Percentiles rank a stretch among this genome's conserved stretches.
phyloP scores from a whole-genome alignment of 176 grass and related monocot genomes.

The Phoenix dactylifera region DNA sequence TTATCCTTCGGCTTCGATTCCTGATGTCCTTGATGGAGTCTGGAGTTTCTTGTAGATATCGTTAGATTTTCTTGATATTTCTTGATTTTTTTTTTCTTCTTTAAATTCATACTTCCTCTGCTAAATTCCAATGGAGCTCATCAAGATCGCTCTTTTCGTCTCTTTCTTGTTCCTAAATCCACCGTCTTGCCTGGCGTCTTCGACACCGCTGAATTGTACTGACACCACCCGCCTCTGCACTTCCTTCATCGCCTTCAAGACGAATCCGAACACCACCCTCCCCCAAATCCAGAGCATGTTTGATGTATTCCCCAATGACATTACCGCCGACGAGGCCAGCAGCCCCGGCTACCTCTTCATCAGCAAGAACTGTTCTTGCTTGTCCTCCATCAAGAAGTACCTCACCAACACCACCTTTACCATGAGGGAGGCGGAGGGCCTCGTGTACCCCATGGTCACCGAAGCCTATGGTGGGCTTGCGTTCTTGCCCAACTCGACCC shows the following conservation, averaged over 20 bases:
- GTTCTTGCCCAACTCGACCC: constrained; percentile 45
- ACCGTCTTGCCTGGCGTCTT: constrained; percentile 21
- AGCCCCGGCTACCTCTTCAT: constrained; percentile 85
- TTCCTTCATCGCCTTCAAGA: constrained; percentile 78
- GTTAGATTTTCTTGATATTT: no score
- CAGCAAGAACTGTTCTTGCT: constrained; percentile 97
- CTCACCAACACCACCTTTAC: constrained; percentile 87
- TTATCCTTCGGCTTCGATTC: no score
- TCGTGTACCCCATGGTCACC: constrained; percentile 32
- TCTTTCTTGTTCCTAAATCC: constrained; percentile 5
- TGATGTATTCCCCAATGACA: constrained; percentile 56
- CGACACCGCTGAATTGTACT: constrained; percentile 68
- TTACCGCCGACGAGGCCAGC: constrained; percentile 64
- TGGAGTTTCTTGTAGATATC: no score
- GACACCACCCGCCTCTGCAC: constrained; percentile 80
- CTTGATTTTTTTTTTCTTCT: no score
- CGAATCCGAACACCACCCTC: constrained; percentile 13
- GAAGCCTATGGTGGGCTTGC: constrained; percentile 52
- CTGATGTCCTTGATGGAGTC: no score
- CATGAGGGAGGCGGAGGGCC: constrained; percentile 8
- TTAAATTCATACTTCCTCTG: no score
- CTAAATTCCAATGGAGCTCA: not conserved
- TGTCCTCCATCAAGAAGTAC: constrained; percentile 53
- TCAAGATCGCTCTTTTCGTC: constrained; percentile 28
- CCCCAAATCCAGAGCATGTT: constrained; percentile 75